Conservation (phyloP, 805 yeast genomes). For the Wickerhamiella brachini region DNA sequence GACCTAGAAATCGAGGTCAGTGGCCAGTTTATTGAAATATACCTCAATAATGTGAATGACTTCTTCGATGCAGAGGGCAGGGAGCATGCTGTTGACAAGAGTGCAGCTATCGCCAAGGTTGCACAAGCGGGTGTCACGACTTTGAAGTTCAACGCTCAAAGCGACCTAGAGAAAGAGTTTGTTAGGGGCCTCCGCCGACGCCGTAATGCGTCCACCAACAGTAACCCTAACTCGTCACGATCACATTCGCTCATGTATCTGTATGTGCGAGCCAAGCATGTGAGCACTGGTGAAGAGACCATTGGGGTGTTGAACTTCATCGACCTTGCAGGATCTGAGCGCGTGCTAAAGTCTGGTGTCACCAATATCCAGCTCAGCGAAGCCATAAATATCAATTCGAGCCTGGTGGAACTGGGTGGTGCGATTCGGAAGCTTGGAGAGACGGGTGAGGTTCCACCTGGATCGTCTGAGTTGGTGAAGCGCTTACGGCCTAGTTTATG, state of each 20-base stretch:
- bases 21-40: constrained; percentile 80
- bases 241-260: not conserved
- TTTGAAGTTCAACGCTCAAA: not conserved
- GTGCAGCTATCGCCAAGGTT: not conserved
- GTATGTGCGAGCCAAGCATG: not conserved
- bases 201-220: not conserved
- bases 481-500: not conserved
- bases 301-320: not conserved
- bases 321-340: not conserved
- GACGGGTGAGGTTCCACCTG: not conserved
- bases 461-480: not conserved
- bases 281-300: not conserved
- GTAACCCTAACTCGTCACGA: not conserved
- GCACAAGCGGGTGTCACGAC: not conserved
- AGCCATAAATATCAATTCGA: constrained; percentile 53
- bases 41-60: constrained; percentile 72
- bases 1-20: constrained; percentile 35
- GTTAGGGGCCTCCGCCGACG: not conserved
- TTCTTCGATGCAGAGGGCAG: constrained; percentile 27
- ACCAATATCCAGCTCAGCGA: constrained; percentile 38
- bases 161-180: not conserved
- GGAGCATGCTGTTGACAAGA: not conserved
- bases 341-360: constrained; percentile 25
- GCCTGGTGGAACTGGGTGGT: constrained; percentile 52
- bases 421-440: constrained; percentile 25